These are phyloP conservation scores for Penicillium bovifimosum DNA, from an alignment of 495 filamentous ascomycete species.

Conservation along the genomic window DNA sequence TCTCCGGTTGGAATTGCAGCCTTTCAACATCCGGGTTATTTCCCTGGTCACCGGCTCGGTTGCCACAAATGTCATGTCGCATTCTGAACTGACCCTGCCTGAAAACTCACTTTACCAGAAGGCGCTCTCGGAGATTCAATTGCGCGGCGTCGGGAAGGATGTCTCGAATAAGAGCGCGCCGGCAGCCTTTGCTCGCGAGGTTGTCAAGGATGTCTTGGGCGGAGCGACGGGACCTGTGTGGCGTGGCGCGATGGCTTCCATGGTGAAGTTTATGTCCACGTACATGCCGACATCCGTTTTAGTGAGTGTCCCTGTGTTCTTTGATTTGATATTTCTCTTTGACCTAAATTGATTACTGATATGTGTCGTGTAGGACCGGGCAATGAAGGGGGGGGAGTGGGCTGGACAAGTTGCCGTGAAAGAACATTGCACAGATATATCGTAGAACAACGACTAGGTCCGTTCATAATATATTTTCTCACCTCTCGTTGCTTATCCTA, in stretches of 20 bases:
- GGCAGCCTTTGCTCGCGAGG: conserved; percentile 1
- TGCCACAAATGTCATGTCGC: conserved; percentile 6
- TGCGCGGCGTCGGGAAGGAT: background rate
- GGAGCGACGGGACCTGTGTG: conserved; percentile 1
- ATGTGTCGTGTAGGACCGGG: background rate
- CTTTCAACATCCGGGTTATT: conserved; percentile 31
- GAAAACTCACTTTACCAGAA: conserved; percentile 4
- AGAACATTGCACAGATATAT: no score
- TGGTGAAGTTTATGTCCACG: background rate
- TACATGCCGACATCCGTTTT: background rate
- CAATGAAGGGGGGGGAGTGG: background rate
- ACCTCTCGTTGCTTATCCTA: no score
- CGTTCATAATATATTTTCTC: no score
- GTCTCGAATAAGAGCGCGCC: background rate
- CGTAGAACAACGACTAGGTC: no score
- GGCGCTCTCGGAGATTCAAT: background rate
- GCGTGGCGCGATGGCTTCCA: background rate
- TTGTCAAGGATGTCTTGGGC: conserved; percentile 8
- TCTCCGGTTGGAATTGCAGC: conserved; percentile 27
- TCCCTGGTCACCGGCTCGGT: conserved; percentile 31
- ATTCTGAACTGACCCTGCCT: background rate
- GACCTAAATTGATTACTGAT: background rate
- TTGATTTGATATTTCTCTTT: background rate
- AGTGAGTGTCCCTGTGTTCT: background rate
- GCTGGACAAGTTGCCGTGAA: background rate